Percentiles rank a stretch among this genome's conserved stretches.
These are phyloP conservation scores for Boletus sp. DNA, from an alignment of 1,284 basidiomycete genomes.

Conservation along the genomic window DNA sequence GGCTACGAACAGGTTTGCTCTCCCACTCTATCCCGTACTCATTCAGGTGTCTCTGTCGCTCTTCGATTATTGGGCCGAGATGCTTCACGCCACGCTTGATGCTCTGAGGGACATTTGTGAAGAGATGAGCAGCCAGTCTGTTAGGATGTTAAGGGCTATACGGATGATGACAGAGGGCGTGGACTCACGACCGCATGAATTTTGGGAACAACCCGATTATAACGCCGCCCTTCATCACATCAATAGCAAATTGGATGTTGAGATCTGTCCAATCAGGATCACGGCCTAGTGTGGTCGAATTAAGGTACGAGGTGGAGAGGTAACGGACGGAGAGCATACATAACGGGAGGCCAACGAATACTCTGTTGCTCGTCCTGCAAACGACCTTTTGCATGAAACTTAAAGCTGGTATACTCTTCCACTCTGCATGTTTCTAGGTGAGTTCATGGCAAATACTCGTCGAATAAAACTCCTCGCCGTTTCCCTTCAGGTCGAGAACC, in stretches of 20 bases:
- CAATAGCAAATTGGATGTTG: constrained; percentile 33
- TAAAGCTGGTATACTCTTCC: constrained; percentile 26
- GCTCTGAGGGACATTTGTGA: neutral
- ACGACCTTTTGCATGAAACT: constrained; percentile 1
- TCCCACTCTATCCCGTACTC: constrained; percentile 36
- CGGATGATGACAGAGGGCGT: constrained; percentile 6
- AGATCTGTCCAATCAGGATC: constrained; percentile 37
- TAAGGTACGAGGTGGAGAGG: no score
- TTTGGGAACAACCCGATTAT: constrained; percentile 36
- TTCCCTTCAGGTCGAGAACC: constrained; percentile 11
- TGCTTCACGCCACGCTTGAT: constrained; percentile 21
- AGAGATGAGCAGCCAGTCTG: constrained; percentile 3
- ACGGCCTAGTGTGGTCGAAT: no score
- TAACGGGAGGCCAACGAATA: no score
- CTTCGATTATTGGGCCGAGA: constrained; percentile 34
- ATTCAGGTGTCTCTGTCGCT: constrained; percentile 31
- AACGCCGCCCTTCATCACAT: constrained; percentile 27
- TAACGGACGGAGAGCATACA: no score
- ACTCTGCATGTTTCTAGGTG: constrained; percentile 23
- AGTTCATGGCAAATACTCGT: neutral
- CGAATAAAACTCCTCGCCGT: constrained; percentile 10
- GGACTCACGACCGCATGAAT: no score
- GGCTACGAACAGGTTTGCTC: constrained; percentile 35
- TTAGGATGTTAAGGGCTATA: neutral
- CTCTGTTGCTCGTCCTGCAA: no score